Conservation (phyloP, 495 filamentous ascomycete genomes). For the Evansstolkia leycettana region DNA sequence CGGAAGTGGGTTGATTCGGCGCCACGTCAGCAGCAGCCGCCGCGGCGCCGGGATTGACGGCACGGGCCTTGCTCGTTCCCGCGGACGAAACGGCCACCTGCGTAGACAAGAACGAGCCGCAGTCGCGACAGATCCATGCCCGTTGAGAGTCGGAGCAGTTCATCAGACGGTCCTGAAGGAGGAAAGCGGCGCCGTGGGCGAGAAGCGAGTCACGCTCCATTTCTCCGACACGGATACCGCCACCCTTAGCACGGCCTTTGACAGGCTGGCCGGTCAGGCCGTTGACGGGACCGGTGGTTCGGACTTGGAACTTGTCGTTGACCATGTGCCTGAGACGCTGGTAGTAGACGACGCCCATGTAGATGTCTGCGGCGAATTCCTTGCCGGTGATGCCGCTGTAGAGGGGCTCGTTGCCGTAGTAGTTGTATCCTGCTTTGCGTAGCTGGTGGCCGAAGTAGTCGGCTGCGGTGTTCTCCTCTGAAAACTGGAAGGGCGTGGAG, state of each 20-base stretch:
- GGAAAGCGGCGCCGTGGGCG: slow-evolving; percentile 87
- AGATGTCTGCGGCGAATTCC: slow-evolving; percentile 91
- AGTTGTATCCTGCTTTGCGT: slow-evolving; percentile 89
- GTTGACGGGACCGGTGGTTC: slow-evolving; percentile 86
- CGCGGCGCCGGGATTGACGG: slow-evolving; percentile 16
- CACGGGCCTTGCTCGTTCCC: slow-evolving; percentile 18
- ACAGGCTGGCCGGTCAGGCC: slow-evolving; percentile 88
- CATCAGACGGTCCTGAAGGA: slow-evolving; percentile 88
- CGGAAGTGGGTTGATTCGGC: slow-evolving; percentile 14
- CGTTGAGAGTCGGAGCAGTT: slow-evolving; percentile 89
- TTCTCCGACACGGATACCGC: slow-evolving; percentile 96
- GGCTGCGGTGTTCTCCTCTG: slow-evolving; percentile 79
- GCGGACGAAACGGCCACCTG: slow-evolving; percentile 50
- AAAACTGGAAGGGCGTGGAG: slow-evolving; percentile 86
- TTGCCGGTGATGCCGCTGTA: slow-evolving; percentile 93
- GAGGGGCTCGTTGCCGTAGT: slow-evolving; percentile 96
- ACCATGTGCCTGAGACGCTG: slow-evolving; percentile 98
- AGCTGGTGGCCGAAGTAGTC: slow-evolving; percentile 96
- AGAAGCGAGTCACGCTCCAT: slow-evolving; percentile 96
- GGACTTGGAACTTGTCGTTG: slow-evolving; percentile 97
- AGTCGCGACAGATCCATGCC: slow-evolving; percentile 76
- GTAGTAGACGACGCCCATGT: slow-evolving; percentile 94
- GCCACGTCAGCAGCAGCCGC: slow-evolving; percentile 23
- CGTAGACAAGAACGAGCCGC: slow-evolving; percentile 78
- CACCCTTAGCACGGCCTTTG: slow-evolving; percentile 89